These are phyloP conservation scores for Coniosporium apollinis DNA, from an alignment of 495 filamentous ascomycete species.

Conservation along the genomic window DNA sequence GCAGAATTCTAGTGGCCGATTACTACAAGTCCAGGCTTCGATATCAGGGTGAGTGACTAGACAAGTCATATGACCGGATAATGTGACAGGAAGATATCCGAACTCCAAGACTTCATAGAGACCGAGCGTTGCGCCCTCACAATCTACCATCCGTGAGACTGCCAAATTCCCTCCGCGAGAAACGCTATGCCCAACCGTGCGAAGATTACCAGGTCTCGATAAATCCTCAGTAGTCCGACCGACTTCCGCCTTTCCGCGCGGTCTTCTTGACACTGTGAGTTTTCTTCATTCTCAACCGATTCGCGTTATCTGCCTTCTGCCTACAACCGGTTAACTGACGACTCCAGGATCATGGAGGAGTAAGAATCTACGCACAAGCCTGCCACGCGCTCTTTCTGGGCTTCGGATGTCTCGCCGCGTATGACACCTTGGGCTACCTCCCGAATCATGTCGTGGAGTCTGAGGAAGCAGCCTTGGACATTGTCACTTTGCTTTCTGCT, in stretches of 20 bases:
- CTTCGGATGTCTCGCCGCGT: slow-evolving; percentile 48
- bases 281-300: slow-evolving; percentile 61
- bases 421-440: slow-evolving; percentile 35
- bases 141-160: no score
- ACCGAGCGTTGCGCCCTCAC: no score
- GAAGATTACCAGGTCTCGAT: no score
- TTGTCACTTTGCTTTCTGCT: slow-evolving; percentile 50
- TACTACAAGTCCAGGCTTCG: no score
- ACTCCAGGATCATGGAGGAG: neutral
- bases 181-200: no score
- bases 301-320: slow-evolving; percentile 52
- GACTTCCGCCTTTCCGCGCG: slow-evolving; percentile 38
- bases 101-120: no score
- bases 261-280: slow-evolving; percentile 64
- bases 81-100: no score
- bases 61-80: no score
- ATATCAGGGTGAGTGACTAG: no score
- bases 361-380: slow-evolving; percentile 39
- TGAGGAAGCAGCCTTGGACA: slow-evolving; percentile 43
- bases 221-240: no score
- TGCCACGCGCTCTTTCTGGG: slow-evolving; percentile 40
- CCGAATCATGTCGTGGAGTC: slow-evolving; percentile 40
- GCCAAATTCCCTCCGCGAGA: no score
- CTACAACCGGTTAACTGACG: slow-evolving; percentile 25
- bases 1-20: no score